phyloP scores from a whole-genome alignment of 2,329 filamentous ascomycete species.

The Thielaviopsis punctulata region DNA sequence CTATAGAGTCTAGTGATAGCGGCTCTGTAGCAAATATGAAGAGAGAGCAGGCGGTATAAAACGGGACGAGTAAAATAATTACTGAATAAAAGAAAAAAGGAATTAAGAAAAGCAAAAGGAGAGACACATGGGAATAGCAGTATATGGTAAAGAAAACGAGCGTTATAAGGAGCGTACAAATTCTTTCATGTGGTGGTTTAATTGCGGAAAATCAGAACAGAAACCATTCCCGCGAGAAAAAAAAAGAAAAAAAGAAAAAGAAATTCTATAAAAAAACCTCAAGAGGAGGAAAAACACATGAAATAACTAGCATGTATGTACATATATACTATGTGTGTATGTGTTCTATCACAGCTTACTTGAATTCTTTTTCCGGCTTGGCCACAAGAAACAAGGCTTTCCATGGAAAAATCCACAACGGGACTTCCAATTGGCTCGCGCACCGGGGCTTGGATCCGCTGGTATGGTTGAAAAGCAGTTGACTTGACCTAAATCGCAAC shows the following conservation, averaged over 20 bases:
- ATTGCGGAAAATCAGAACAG: neutral
- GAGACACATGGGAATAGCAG: neutral
- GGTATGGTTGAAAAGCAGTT: no score
- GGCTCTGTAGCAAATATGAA: no score
- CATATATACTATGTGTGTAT: constrained; percentile 1
- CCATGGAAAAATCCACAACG: no score
- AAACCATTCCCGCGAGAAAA: neutral
- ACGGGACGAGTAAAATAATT: neutral
- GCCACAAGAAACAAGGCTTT: no score
- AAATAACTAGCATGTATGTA: no score
- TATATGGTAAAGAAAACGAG: neutral
- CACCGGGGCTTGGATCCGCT: no score
- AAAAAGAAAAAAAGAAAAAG: constrained; percentile 4
- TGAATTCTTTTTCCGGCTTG: no score
- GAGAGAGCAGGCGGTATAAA: neutral
- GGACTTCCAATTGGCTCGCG: no score
- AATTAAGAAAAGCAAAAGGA: neutral
- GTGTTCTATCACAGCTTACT: neutral
- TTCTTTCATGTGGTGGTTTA: no score
- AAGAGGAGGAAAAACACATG: no score
- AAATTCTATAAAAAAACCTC: neutral
- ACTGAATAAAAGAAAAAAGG: neutral
- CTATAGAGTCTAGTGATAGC: no score
- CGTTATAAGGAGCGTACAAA: neutral
- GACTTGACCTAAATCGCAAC: no score